These are phyloP conservation scores for Cicer cuneatum DNA, from an alignment of 306 rosid species.

Conservation along the genomic window DNA sequence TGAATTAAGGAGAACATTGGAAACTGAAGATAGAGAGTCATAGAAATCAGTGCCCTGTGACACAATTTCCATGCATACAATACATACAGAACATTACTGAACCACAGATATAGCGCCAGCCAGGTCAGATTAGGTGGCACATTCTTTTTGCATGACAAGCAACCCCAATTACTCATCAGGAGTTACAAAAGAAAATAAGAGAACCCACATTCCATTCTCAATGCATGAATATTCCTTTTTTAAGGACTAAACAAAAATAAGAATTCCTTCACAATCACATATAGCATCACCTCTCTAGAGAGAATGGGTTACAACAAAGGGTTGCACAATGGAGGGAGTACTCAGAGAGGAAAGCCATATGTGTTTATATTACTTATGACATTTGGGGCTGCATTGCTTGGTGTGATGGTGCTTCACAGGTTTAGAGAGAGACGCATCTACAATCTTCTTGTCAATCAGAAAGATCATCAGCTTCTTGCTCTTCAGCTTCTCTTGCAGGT, in stretches of 20 bases:
- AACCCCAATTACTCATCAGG: constrained; percentile 36
- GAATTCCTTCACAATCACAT: too few relatives aligned
- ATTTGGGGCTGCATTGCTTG: constrained; percentile 85
- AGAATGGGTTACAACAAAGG: constrained; percentile 61
- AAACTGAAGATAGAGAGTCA: constrained; percentile 34
- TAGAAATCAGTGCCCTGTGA: constrained; percentile 52
- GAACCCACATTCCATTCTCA: constrained; percentile 32
- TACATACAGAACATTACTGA: constrained; percentile 40
- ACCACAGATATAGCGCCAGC: constrained; percentile 28
- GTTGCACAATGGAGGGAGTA: constrained; percentile 48
- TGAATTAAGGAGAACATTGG: constrained; percentile 37
- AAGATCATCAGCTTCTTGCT: constrained; percentile 61
- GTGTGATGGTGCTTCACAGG: constrained; percentile 80
- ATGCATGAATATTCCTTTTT: constrained; percentile 10
- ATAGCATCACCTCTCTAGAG: neutral
- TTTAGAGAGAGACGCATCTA: constrained; percentile 83
- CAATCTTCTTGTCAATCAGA: constrained; percentile 68
- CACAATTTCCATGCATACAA: constrained; percentile 60
- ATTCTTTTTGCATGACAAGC: constrained; percentile 78
- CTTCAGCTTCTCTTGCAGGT: constrained; percentile 79
- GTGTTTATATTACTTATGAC: constrained; percentile 62
- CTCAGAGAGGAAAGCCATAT: constrained; percentile 58
- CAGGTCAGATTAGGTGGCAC: constrained; percentile 65
- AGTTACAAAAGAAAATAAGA: neutral
- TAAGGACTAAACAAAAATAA: neutral